Evolutionary conservation across 108 stramenopile species (phyloP), one percentile per base, ranked within the genome.

Genomic region (Cyclotella sp.): DNA sequence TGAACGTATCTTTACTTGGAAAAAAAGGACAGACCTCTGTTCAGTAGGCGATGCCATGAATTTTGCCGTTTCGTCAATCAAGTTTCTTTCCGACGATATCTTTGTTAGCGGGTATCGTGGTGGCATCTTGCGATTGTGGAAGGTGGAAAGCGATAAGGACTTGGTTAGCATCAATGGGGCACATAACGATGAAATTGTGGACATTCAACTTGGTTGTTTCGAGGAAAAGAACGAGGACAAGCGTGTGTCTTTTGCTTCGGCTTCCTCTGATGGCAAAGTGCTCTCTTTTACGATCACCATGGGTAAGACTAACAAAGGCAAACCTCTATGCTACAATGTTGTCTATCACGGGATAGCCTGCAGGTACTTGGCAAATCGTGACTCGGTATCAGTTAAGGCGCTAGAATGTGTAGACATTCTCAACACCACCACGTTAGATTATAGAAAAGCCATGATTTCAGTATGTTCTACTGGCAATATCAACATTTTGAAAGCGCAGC

Each of bases 261-360:
- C 66, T 11, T 73, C 73, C 18, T 60, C 49, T 39, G 79, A 81
- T 70, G 79, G 73, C 21, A 81, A 70, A 44, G 79, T 81, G 21
- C 53, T 81, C n/a, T 70, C 73, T 0, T 81, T 73, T 69, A 22
- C 53, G n/a, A 40, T 81, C 3, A 45, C 73, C 41, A 15, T 45
- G 15, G 18, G 21, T 21, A 68, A 60, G 39, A 67, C 46, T 60
- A 51, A 67, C 8, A 66, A 34, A 9, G 26, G 51, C 68, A 76
- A 30, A n/a, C 79, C 79, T 13, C 34, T 60, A 10, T 81, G 73
- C 39, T 70, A 69, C 63, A 73, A 57, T 63, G 73, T 53, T 2
- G 62, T 81, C 9, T 55, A 74, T 74, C 62, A 70, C 53, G 63
- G 70, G 26, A 81, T 74, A 42, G 41, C 58, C 16, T 24, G 29